A percentile compares a stretch with the other conserved stretches of the same genome.
Conservation (phyloP, 768 basidiomycete genomes). For the Mycena chlorophos region DNA sequence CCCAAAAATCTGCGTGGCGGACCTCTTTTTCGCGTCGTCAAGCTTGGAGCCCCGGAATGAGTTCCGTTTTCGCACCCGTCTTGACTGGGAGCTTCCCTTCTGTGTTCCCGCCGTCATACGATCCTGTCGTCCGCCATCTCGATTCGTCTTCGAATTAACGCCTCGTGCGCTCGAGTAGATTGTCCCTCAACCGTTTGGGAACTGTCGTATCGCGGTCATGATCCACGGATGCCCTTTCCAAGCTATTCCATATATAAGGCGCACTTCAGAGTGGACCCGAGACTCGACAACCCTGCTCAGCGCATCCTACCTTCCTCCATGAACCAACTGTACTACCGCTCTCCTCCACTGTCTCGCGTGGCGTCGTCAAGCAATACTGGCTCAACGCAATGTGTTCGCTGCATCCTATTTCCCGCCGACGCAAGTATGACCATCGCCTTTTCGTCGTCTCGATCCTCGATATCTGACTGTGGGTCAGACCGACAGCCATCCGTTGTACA, state of each 20-base stretch:
- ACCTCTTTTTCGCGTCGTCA: background rate
- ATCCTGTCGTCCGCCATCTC: conserved; percentile 10
- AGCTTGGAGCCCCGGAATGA: conserved; percentile 14
- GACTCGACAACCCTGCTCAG: background rate
- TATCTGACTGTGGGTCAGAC: conserved; percentile 35
- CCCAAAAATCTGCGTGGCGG: background rate
- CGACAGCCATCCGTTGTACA: conserved; percentile 71
- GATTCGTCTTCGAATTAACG: conserved; percentile 29
- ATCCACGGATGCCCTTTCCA: conserved; percentile 37
- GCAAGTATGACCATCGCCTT: conserved; percentile 32
- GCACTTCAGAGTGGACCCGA: conserved; percentile 20
- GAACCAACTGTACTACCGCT: background rate
- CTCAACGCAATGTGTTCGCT: background rate
- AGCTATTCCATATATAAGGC: conserved; percentile 37
- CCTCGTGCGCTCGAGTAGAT: conserved; percentile 36
- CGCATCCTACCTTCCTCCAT: conserved; percentile 1
- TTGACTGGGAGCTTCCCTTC: conserved; percentile 13
- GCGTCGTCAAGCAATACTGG: background rate
- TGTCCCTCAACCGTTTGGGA: background rate
- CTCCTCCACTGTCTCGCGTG: background rate
- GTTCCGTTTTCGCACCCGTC: conserved; percentile 13
- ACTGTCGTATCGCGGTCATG: conserved; percentile 4
- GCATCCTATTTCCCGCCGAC: conserved; percentile 69
- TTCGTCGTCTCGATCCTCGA: background rate
- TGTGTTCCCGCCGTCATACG: conserved; percentile 13